These are phyloP conservation scores for Furcasterigmium sp. DNA, from an alignment of 2,329 filamentous ascomycete genomes.

Conservation along the genomic window DNA sequence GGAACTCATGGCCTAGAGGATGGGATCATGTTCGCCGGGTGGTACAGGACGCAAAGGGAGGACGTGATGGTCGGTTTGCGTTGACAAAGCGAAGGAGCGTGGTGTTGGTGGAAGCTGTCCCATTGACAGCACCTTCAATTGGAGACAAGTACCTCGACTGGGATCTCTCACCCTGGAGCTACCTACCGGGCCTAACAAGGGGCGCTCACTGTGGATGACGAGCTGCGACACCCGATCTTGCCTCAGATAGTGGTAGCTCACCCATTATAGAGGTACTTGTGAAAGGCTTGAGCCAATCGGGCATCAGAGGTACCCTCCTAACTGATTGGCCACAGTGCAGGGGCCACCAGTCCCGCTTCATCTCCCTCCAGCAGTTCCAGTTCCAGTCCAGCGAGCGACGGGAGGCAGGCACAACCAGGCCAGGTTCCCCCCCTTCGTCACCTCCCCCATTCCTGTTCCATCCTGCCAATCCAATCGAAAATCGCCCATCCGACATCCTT, in stretches of 20 bases:
- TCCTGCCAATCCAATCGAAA: not conserved
- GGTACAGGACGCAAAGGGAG: constrained; percentile 3
- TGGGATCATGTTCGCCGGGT: constrained; percentile 31
- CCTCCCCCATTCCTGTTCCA: not conserved
- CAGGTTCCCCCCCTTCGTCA: not conserved
- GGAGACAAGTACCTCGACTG: too few relatives aligned
- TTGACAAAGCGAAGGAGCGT: not conserved
- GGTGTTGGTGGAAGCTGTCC: constrained; percentile 1
- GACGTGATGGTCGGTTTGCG: constrained; percentile 10
- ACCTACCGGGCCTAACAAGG: too few relatives aligned
- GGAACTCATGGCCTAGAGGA: constrained; percentile 39
- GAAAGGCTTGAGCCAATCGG: too few relatives aligned
- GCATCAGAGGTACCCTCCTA: not conserved
- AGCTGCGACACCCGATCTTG: not conserved
- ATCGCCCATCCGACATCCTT: not conserved
- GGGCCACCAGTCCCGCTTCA: not conserved
- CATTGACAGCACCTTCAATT: too few relatives aligned
- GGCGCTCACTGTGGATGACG: too few relatives aligned
- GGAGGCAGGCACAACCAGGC: too few relatives aligned
- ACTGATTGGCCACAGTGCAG: not conserved
- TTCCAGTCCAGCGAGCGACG: not conserved
- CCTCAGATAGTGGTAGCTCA: too few relatives aligned
- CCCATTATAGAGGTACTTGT: not conserved
- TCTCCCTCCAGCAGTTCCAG: not conserved
- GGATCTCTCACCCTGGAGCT: not conserved